Conservation (phyloP, 2,329 filamentous ascomycete species). For the Ramichloridium luteum region DNA sequence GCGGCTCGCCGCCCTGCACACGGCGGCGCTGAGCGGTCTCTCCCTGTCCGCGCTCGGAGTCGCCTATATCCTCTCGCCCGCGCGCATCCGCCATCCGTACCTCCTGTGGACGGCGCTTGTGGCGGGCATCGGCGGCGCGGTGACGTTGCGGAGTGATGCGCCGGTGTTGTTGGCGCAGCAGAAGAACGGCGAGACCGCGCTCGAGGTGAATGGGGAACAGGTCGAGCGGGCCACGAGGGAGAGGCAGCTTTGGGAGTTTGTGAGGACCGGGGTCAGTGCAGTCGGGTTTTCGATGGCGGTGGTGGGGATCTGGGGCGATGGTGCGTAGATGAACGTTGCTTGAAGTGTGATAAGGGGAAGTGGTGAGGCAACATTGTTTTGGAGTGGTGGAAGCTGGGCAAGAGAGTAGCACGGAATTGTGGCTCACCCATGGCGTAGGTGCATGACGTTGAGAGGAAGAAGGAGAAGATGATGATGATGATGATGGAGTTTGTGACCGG, state of each 20-base stretch:
- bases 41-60: constrained; percentile 61
- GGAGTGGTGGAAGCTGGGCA: too few species aligned
- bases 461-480: too few species aligned
- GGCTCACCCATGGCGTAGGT: too few species aligned
- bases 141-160: constrained; percentile 26
- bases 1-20: constrained; percentile 54
- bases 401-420: too few species aligned
- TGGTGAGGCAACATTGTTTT: too few species aligned
- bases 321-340: constrained; percentile 16
- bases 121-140: constrained; percentile 35
- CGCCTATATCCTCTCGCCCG: constrained; percentile 65
- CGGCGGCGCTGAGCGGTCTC: constrained; percentile 55
- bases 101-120: constrained; percentile 73
- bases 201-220: constrained; percentile 38
- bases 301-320: constrained; percentile 40
- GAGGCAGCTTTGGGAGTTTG: constrained; percentile 30
- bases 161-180: constrained; percentile 17
- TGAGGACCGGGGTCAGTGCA: constrained; percentile 31
- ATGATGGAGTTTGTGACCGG: too few species aligned
- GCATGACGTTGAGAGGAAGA: too few species aligned
- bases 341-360: too few species aligned
- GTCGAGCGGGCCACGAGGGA: constrained; percentile 35
- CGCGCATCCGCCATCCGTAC: constrained; percentile 70
- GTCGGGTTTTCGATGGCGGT: constrained; percentile 36
- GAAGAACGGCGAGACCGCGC: constrained; percentile 24